A percentile compares a stretch with the other conserved stretches of the same genome.
phyloP scores from a whole-genome alignment of 2,329 filamentous ascomycete species.

The Pezicula rhizophila region DNA sequence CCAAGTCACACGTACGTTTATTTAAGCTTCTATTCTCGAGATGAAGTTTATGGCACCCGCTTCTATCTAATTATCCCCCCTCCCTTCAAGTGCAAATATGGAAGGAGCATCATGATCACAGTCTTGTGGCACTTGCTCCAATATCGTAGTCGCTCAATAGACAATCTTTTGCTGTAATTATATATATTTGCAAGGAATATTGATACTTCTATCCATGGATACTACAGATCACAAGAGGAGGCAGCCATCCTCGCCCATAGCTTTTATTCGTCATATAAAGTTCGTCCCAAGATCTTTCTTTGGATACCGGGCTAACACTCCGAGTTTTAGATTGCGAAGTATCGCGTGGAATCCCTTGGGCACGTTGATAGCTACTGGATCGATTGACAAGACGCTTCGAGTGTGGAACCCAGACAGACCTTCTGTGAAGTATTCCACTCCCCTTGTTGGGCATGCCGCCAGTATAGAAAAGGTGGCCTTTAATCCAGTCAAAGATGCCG shows the following conservation, averaged over 20 bases:
- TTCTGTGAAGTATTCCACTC: conserved; percentile 67
- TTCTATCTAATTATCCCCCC: no score
- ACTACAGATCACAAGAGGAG: no score
- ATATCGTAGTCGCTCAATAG: no score
- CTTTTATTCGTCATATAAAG: no score
- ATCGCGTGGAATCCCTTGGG: conserved; percentile 88
- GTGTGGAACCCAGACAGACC: conserved; percentile 79
- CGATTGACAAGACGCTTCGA: conserved; percentile 62
- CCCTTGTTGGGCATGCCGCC: conserved; percentile 62
- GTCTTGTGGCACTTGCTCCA: no score
- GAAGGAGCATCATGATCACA: no score
- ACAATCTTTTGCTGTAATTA: no score
- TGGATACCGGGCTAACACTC: not conserved
- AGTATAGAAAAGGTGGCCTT: conserved; percentile 71
- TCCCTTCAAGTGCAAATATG: not conserved
- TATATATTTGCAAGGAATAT: no score
- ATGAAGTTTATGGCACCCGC: no score
- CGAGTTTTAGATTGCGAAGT: conserved; percentile 56
- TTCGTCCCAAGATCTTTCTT: no score
- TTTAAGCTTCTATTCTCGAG: not conserved
- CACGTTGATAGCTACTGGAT: conserved; percentile 76
- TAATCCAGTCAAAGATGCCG: conserved; percentile 70
- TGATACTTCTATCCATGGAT: no score
- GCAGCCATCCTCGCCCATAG: no score
- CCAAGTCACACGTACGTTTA: conserved; percentile 49